phyloP scores from a whole-genome alignment of 768 basidiomycete genomes.

The Suillus bovinus region DNA sequence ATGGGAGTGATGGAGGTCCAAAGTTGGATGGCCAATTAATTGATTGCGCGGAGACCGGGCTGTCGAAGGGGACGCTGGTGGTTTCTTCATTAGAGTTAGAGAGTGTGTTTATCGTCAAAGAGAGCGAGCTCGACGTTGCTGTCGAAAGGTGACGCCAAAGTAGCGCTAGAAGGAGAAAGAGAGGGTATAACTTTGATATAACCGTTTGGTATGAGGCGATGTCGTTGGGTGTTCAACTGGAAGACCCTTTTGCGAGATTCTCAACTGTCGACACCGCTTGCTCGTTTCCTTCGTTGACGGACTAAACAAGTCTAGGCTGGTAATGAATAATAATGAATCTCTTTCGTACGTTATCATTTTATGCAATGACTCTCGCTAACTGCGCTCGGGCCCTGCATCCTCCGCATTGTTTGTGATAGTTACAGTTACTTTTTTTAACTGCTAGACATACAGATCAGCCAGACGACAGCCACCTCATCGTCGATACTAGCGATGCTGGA shows the following conservation, averaged over 20 bases:
- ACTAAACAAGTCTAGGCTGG: not conserved
- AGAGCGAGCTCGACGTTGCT: conserved; percentile 14
- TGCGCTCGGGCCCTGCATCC: not conserved
- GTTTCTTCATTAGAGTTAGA: conserved; percentile 32
- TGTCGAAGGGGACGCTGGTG: conserved; percentile 31
- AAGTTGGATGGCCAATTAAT: conserved; percentile 33
- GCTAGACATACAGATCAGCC: not conserved
- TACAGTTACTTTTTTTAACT: too few relatives aligned
- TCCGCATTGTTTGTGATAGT: not conserved
- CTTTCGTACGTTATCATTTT: not conserved
- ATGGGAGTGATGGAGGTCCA: conserved; percentile 34
- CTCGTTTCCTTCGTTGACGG: conserved; percentile 3
- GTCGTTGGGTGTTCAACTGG: not conserved
- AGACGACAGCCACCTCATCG: not conserved
- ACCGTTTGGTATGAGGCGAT: not conserved
- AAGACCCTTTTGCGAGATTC: not conserved
- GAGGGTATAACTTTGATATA: not conserved
- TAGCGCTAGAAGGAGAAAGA: conserved; percentile 13
- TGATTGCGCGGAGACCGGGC: conserved; percentile 41
- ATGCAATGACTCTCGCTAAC: not conserved
- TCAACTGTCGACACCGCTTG: not conserved
- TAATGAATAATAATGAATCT: not conserved
- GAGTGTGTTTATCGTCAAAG: conserved; percentile 7
- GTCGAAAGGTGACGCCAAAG: not conserved
- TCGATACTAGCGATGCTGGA: not conserved